A percentile compares a stretch with the other conserved stretches of the same genome.
Conservation (phyloP, 345 rosid species). For the Sonneratia caseolaris region DNA sequence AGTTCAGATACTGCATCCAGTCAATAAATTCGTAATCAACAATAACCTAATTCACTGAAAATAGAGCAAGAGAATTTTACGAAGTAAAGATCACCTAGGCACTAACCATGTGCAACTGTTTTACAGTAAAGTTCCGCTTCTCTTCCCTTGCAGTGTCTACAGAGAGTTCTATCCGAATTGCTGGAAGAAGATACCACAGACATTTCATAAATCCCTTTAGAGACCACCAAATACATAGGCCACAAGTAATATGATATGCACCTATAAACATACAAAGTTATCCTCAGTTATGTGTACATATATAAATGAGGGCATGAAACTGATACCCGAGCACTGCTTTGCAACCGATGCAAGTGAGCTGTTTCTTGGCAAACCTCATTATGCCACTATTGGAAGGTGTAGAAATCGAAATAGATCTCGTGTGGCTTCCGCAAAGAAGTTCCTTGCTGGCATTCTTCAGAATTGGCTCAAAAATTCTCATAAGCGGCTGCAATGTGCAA, state of each 20-base stretch:
- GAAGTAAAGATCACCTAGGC: slow-evolving; percentile 5
- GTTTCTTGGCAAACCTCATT: slow-evolving; percentile 89
- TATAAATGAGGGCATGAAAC: neutral
- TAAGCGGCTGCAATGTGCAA: slow-evolving; percentile 55
- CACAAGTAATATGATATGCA: neutral
- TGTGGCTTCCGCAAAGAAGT: slow-evolving; percentile 89
- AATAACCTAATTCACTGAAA: neutral
- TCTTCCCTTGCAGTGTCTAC: slow-evolving; percentile 87
- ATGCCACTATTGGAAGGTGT: slow-evolving; percentile 93
- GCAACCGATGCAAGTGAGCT: slow-evolving; percentile 82
- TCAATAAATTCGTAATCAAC: slow-evolving; percentile 4
- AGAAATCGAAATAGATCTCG: slow-evolving; percentile 76
- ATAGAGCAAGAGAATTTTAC: neutral
- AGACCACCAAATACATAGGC: neutral
- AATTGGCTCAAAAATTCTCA: slow-evolving; percentile 95
- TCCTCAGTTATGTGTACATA: neutral
- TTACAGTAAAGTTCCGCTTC: slow-evolving; percentile 87
- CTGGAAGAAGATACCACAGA: slow-evolving; percentile 21
- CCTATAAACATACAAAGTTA: neutral
- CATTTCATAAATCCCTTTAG: neutral
- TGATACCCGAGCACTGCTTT: slow-evolving; percentile 62
- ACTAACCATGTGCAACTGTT: slow-evolving; percentile 74
- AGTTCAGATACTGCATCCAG: slow-evolving; percentile 63
- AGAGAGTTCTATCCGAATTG: slow-evolving; percentile 48
- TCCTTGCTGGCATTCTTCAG: slow-evolving; percentile 88